Percentiles rank a stretch among this genome's conserved stretches.
These are phyloP conservation scores for Fallopia convolvulus DNA, from an alignment of 148 eudicot genomes.

Conservation along the genomic window DNA sequence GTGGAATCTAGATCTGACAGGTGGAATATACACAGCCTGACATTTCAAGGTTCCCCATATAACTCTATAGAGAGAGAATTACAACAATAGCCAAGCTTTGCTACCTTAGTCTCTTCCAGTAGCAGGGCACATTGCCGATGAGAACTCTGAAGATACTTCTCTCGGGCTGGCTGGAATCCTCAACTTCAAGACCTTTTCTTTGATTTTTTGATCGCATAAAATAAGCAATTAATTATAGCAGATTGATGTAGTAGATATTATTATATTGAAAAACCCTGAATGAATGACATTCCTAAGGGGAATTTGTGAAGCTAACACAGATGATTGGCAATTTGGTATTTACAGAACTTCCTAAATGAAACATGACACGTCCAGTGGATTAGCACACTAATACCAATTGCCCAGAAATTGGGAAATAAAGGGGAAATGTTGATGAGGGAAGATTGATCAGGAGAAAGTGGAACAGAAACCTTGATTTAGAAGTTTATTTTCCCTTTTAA, in stretches of 20 bases:
- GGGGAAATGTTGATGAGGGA: too few relatives aligned
- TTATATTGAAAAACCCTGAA: too few relatives aligned
- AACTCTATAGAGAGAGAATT: background rate
- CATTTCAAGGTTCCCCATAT: background rate
- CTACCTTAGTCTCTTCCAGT: background rate
- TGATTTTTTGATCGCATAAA: background rate
- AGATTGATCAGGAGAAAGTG: too few relatives aligned
- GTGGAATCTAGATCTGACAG: conserved; percentile 9
- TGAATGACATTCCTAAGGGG: too few relatives aligned
- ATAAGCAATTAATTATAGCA: background rate
- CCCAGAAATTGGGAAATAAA: too few relatives aligned
- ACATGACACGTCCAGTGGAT: background rate
- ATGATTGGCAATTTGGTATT: background rate
- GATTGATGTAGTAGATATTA: too few relatives aligned
- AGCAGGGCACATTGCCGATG: background rate
- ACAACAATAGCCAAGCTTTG: too few relatives aligned
- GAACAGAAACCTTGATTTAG: background rate
- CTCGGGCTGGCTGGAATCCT: background rate
- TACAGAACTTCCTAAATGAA: background rate
- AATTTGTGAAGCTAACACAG: too few relatives aligned
- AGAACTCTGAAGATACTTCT: background rate
- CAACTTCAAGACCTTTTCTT: background rate
- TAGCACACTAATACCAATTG: too few relatives aligned
- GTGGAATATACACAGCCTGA: conserved; percentile 11
- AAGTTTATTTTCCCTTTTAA: background rate